Conservation (phyloP, 306 rosid species). For the Parietaria judaica region DNA sequence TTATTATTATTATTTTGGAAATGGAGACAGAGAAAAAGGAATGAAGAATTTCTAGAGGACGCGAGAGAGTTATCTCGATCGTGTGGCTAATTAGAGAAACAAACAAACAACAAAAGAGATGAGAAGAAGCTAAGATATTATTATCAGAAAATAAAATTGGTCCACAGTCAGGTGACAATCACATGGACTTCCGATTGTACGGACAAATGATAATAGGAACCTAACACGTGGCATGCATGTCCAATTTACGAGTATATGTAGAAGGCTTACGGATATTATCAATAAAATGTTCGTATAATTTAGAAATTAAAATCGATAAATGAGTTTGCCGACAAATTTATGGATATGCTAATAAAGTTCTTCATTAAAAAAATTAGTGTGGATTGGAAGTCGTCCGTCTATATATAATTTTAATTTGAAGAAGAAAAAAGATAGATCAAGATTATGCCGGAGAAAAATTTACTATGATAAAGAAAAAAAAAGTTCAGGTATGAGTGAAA, state of each 20-base stretch:
- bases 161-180: constrained; percentile 18
- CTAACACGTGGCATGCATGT: constrained; percentile 14
- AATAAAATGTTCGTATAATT: too few species aligned
- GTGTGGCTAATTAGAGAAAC: constrained; percentile 10
- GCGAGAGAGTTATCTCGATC: constrained; percentile 6
- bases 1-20: background rate
- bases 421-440: too few species aligned
- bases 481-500: too few species aligned
- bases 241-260: background rate
- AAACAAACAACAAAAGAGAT: background rate
- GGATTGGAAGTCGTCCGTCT: too few species aligned
- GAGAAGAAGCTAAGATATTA: background rate
- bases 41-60: background rate
- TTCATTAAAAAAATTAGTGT: too few species aligned
- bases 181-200: constrained; percentile 13
- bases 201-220: constrained; percentile 8
- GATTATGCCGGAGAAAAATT: too few species aligned
- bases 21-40: background rate
- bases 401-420: too few species aligned
- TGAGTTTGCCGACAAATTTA: too few species aligned
- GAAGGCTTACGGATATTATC: too few species aligned
- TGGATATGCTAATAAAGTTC: too few species aligned
- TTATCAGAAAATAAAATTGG: background rate
- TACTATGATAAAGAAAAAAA: too few species aligned
- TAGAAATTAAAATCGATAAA: too few species aligned